Evolutionary conservation across 768 basidiomycete genomes (phyloP).

Genomic region (Coprinellus aureogranulatus): DNA sequence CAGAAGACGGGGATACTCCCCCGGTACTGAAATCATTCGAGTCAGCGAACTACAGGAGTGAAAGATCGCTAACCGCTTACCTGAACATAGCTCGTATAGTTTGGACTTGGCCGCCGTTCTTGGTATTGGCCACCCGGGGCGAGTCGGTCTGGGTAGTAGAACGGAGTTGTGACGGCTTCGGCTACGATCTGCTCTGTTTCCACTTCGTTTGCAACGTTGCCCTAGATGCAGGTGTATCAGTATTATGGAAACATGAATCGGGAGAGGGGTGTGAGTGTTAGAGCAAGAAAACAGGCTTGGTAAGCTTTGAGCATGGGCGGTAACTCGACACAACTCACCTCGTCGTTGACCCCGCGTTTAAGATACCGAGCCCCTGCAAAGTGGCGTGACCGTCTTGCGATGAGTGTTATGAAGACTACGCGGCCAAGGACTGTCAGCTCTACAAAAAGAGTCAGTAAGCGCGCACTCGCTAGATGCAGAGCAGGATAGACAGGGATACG

Average conservation of each 20-base stretch:
- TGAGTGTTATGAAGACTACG: constrained; percentile 89
- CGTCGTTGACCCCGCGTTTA: constrained; percentile 90
- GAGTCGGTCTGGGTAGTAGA: constrained; percentile 66
- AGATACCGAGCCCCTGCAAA: constrained; percentile 95
- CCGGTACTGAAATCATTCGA: constrained; percentile 71
- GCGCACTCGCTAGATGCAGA: no score
- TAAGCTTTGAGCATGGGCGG: no score
- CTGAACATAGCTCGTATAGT: constrained; percentile 94
- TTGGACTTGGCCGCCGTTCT: constrained; percentile 66
- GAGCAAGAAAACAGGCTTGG: no score
- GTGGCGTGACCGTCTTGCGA: constrained; percentile 90
- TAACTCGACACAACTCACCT: constrained; percentile 50
- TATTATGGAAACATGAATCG: no score
- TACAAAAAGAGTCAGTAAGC: no score
- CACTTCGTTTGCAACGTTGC: constrained; percentile 97
- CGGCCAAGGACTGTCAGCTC: constrained; percentile 89
- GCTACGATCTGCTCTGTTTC: constrained; percentile 98
- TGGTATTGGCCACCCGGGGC: constrained; percentile 23
- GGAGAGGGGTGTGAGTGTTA: no score
- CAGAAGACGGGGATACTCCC: constrained; percentile 96
- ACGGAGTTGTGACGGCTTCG: constrained; percentile 84
- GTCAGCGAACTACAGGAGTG: not conserved
- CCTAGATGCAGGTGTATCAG: no score
- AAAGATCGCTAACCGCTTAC: constrained; percentile 29
- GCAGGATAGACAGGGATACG: not conserved